Evolutionary conservation across 2,329 filamentous ascomycete genomes (phyloP).

Genomic region (Scortechinia acanthostroma): DNA sequence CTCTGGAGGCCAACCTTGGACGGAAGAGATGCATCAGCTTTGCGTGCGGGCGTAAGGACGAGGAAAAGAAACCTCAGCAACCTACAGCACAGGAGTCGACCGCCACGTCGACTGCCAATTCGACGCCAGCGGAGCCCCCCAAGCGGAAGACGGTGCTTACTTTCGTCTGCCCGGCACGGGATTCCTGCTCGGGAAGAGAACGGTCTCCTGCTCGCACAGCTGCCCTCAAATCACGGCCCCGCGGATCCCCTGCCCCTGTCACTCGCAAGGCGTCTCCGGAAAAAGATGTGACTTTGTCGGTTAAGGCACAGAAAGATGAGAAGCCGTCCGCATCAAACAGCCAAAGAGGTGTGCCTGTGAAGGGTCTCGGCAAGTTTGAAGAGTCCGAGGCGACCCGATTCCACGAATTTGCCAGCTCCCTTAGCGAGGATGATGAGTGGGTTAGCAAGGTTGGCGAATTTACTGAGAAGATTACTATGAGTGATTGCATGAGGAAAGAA

Average conservation of each 20-base stretch:
- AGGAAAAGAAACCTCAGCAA: constrained; percentile 9
- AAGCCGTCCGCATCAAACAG: constrained; percentile 15
- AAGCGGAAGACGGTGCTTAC: constrained; percentile 33
- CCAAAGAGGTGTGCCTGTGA: constrained; percentile 25
- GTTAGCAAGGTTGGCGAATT: constrained; percentile 62
- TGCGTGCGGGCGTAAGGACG: constrained; percentile 15
- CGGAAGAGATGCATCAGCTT: constrained; percentile 1
- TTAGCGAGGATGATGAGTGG: constrained; percentile 83
- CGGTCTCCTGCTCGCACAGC: constrained; percentile 13
- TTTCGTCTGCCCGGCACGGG: constrained; percentile 32
- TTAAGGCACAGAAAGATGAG: background rate
- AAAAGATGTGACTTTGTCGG: constrained; percentile 6
- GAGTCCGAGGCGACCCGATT: constrained; percentile 54
- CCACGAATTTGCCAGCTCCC: constrained; percentile 84
- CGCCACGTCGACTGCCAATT: background rate
- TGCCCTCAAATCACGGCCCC: constrained; percentile 12
- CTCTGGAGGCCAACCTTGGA: background rate
- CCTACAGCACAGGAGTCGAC: constrained; percentile 4
- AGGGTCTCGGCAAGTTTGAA: background rate
- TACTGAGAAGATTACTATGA: constrained; percentile 70
- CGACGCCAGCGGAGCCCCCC: constrained; percentile 12
- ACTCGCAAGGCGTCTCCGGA: constrained; percentile 15
- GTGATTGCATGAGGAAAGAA: constrained; percentile 84
- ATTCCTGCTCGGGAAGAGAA: constrained; percentile 15
- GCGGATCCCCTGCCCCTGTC: constrained; percentile 24